Conservation (phyloP, 176 grass and related monocot genomes). For the Musa beccarii region DNA sequence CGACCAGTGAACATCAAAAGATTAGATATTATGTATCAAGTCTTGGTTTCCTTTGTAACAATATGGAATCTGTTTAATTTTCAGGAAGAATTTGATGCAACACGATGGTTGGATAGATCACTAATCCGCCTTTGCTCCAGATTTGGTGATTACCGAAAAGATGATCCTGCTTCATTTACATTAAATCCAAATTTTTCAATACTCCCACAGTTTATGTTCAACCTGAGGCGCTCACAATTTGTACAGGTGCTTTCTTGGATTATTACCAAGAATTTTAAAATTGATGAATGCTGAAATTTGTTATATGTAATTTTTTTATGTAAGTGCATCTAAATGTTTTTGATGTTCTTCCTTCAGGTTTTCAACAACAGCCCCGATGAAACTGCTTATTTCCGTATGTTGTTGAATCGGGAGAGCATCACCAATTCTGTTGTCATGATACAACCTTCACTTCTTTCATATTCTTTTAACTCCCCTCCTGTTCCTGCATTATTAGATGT, state of each 20-base stretch:
- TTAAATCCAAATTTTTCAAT: constrained; percentile 87
- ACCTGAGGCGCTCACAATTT: constrained; percentile 87
- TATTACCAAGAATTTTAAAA: background rate
- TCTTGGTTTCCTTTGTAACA: background rate
- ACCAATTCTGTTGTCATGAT: constrained; percentile 96
- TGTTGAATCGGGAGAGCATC: constrained; percentile 86
- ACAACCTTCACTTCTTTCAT: constrained; percentile 77
- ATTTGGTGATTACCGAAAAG: constrained; percentile 94
- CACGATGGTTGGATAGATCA: constrained; percentile 89
- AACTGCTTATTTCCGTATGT: constrained; percentile 91
- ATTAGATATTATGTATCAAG: background rate
- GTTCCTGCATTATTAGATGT: constrained; percentile 83
- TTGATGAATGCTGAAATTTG: background rate
- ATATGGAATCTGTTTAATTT: constrained; percentile 17
- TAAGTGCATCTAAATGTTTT: constrained; percentile 22
- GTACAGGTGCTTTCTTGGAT: constrained; percentile 59
- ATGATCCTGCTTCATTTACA: constrained; percentile 84
- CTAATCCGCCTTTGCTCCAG: constrained; percentile 84
- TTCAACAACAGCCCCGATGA: constrained; percentile 99
- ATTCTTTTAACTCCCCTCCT: constrained; percentile 81
- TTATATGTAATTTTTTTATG: background rate
- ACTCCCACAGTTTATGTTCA: constrained; percentile 98
- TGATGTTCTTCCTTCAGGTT: constrained; percentile 45
- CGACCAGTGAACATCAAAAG: background rate
- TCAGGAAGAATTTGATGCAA: constrained; percentile 96